Evolutionary conservation across 2,329 filamentous ascomycete genomes (phyloP), one percentile per base, ranked within the genome.

Genomic region (Xylariaceae sp.): DNA sequence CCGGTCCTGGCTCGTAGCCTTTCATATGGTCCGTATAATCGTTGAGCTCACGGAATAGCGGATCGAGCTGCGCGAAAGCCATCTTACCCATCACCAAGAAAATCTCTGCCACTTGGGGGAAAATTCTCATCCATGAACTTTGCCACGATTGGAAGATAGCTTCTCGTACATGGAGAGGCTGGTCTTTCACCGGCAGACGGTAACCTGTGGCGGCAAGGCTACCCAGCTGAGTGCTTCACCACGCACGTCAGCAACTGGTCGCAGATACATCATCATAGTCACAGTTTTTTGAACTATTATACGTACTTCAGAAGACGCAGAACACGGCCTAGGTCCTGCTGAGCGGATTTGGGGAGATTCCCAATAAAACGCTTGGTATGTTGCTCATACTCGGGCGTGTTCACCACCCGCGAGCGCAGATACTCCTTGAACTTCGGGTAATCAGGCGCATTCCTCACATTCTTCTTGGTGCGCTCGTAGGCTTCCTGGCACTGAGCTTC

Each of bases 181-280:
- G 88, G 48, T 83, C 74, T 50, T 84, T 78, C 41, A 91, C 72
- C 1, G 87, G 84, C 0, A 80, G 83, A 62, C 82, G 78, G 69
- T 86, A 83, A n/a, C 89, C 88, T 0, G 89, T 92, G 43, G 91
- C 76, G 5, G 89, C 70, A 16, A 89, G 73, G 23, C 86, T 85
- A 23, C 88, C 88, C 3, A 81, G 71, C 29, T 84, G 81, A 19
- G 86, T 87, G 58, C 86, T 90, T 70, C 16, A 41, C 36, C 53
- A 21, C 17, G 55, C 26, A 29, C 17, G 47, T 67, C 49, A 67
- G 56, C 40, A 55, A 54, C 34, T 43, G 31, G 23, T 36, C 23
- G 26, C 12, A 12, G 8, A 12, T 46, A 39, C 46, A 11, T n/a
- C 6, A 8, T 24, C 14, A n/a, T 24, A 19, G 23, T 16, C 9